Evolutionary conservation across 495 filamentous ascomycete species (phyloP), one percentile per base, ranked within the genome.

Genomic region (Aspergillus ellipticus): DNA sequence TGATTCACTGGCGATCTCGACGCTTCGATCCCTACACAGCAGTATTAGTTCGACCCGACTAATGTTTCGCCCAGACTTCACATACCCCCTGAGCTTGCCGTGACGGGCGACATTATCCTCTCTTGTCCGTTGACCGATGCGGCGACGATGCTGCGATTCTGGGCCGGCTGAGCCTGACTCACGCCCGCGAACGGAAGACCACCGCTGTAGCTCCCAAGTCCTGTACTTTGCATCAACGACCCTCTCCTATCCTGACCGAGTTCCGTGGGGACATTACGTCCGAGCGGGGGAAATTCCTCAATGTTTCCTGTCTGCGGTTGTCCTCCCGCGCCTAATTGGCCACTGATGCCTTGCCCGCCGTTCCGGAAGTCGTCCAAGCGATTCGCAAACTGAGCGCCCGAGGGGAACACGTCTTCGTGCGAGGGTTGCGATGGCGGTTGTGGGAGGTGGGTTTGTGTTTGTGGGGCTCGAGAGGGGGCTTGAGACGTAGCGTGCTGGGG

Each of bases 241-340:
- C 74, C 79, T 50, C 78, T 75, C 35, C 84, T 81, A 57, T 90
- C 88, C 57, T 87, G 86, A 24, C 81, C 83, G 54, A 88, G 77
- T 13, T 94, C 90, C 24, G 85, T 85, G 52, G 85, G 82, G 24
- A 79, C 77, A 53, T 83, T 85, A 54, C 89, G 83, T 48, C 89
- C 87, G 50, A 94, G 73, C 10, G 92, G 87, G 42, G 92, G 92
- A 51, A 95, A 95, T 9, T 95, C 91, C 20, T 96, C 90, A 19
- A 87, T 85, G 58, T 80, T 86, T 54, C 75, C 82, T 13, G 83
- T 79, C 56, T 87, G 88, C 19, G 84, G 81, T 55, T 93, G 89
- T 35, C 66, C 67, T 42, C 74, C 70, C 4, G 70, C 55, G 59
- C 77, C 63, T 69, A 81, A 63, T 79, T 88, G 66, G 66, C 78